These are phyloP conservation scores for Epichloe coenophiala DNA, from an alignment of 2,329 filamentous ascomycete species.

Conservation along the genomic window DNA sequence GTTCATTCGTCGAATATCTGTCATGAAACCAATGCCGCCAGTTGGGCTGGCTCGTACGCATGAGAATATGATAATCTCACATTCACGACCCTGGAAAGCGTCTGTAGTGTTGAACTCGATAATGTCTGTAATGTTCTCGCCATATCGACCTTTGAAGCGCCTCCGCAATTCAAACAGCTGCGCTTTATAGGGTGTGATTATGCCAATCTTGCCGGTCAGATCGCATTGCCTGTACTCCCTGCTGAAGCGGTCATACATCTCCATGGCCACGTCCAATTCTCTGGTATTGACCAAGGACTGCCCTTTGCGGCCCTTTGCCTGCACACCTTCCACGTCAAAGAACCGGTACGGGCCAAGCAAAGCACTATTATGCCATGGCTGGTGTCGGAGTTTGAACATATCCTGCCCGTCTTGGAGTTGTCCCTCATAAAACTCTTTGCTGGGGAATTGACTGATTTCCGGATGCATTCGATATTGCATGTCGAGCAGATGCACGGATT, in stretches of 20 bases:
- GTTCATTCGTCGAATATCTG: constrained; percentile 97
- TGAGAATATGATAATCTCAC: constrained; percentile 97
- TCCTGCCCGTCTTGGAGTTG: constrained; percentile 70
- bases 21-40: constrained; percentile 95
- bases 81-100: constrained; percentile 92
- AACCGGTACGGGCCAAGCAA: constrained; percentile 89
- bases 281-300: constrained; percentile 83
- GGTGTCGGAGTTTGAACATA: constrained; percentile 63
- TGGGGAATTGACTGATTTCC: constrained; percentile 85
- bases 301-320: constrained; percentile 66
- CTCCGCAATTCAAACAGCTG: constrained; percentile 70
- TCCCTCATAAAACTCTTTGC: constrained; percentile 82
- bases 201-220: constrained; percentile 74
- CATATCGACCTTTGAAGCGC: constrained; percentile 60
- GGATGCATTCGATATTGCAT: constrained; percentile 99
- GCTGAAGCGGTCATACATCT: constrained; percentile 67
- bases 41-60: constrained; percentile 89
- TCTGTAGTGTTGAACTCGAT: constrained; percentile 99
- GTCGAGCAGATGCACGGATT: constrained; percentile 86
- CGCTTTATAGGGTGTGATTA: constrained; percentile 96
- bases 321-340: constrained; percentile 87
- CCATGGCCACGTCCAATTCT: constrained; percentile 76
- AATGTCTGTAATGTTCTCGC: constrained; percentile 57
- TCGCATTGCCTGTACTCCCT: constrained; percentile 57
- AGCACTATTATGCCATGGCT: constrained; percentile 73